Conservation (phyloP, 2,329 filamentous ascomycete species). For the Fusarium sp. region DNA sequence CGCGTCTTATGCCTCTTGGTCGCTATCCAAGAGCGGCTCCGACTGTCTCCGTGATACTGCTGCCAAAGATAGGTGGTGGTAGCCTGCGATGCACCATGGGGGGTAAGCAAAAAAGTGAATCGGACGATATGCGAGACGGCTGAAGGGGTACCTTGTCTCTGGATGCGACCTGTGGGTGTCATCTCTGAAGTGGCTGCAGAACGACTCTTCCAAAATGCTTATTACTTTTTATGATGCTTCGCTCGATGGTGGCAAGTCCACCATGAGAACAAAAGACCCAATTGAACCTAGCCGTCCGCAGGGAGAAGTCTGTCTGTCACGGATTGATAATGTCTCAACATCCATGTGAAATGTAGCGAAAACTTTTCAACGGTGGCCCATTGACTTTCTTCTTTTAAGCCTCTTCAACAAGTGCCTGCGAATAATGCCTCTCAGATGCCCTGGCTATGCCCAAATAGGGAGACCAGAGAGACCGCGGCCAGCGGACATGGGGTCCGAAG, state of each 20-base stretch:
- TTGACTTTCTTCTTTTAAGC: constrained; percentile 12
- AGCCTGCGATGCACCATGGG: constrained; percentile 38
- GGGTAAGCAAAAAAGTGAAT: constrained; percentile 21
- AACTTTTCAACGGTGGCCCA: constrained; percentile 12
- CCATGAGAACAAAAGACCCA: neutral
- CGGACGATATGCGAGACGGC: constrained; percentile 26
- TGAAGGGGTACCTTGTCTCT: constrained; percentile 22
- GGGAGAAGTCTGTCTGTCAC: constrained; percentile 12
- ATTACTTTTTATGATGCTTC: constrained; percentile 19
- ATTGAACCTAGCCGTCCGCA: neutral
- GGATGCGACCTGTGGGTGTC: neutral
- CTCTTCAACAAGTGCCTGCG: neutral
- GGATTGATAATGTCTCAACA: constrained; percentile 20
- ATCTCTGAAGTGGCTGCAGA: constrained; percentile 11
- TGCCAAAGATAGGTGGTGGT: constrained; percentile 12
- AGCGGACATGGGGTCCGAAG: constrained; percentile 19
- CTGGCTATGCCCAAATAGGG: constrained; percentile 34
- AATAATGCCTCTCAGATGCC: constrained; percentile 1
- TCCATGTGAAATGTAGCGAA: neutral
- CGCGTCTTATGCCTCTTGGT: constrained; percentile 25
- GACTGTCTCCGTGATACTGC: constrained; percentile 42
- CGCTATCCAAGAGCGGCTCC: constrained; percentile 35
- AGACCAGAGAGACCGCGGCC: constrained; percentile 25
- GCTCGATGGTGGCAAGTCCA: constrained; percentile 21
- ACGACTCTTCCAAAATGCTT: constrained; percentile 1